Percentiles rank a stretch among this genome's conserved stretches.
Conservation (phyloP, 768 basidiomycete species). For the Rhodosporidiobolus odoratus region DNA sequence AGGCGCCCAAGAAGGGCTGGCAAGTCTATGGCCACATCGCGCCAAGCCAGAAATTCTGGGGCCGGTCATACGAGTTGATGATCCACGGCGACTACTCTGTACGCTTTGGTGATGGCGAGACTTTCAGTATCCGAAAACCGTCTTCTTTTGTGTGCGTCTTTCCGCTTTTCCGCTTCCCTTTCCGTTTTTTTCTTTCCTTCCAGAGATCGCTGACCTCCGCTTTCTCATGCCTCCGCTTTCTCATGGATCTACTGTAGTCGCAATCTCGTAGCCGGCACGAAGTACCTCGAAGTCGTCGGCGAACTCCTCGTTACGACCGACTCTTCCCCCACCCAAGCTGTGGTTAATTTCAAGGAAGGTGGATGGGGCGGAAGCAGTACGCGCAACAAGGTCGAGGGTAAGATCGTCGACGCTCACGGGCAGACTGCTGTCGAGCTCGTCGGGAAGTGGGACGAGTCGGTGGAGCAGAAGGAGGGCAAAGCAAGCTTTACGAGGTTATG, state of each 20-base stretch:
- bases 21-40: constrained; percentile 25
- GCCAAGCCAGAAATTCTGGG: constrained; percentile 40
- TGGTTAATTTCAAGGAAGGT: constrained; percentile 80
- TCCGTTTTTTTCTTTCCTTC: background rate
- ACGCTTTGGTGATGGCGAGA: constrained; percentile 25
- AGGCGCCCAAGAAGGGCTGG: constrained; percentile 30
- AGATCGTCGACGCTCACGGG: constrained; percentile 64
- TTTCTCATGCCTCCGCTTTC: background rate
- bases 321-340: constrained; percentile 69
- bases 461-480: constrained; percentile 60
- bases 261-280: constrained; percentile 41
- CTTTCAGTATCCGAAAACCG: constrained; percentile 28
- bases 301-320: constrained; percentile 34
- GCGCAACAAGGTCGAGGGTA: constrained; percentile 75
- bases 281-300: constrained; percentile 41
- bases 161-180: background rate
- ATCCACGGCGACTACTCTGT: constrained; percentile 32
- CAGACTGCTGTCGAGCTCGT: constrained; percentile 76
- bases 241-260: constrained; percentile 1
- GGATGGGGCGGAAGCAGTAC: constrained; percentile 88
- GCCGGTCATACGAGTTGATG: constrained; percentile 34
- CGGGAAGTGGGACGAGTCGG: constrained; percentile 77
- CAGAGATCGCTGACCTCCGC: background rate
- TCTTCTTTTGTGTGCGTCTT: constrained; percentile 34
- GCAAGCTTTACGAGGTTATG: constrained; percentile 57